Base-by-base conservation (phyloP, 352 stramenopile genomes). In the Pythium grandisporangium region DNA sequence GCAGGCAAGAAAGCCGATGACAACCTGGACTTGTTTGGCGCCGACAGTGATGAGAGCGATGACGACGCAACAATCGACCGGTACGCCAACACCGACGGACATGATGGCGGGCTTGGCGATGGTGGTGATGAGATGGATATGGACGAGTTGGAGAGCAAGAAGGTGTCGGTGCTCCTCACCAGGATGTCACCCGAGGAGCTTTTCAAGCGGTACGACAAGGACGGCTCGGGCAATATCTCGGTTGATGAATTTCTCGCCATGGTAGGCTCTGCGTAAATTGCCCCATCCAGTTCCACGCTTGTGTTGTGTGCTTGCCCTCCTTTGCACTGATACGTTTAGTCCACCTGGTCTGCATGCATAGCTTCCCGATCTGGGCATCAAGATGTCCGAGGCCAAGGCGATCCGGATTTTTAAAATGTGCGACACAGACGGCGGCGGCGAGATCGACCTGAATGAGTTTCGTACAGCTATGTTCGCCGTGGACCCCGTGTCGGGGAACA, bases 361-460 rank as follows among this genome's bases (percentile, higher is more conserved):
- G 78, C 63, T 98, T 4, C 81, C 82, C 0, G 67, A 89, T 34
- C 47, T 97, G 6, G 81, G 79, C 6, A 84, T 97, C 37, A 78
- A 67, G 13, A 86, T 97, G 34, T 83, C 72, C 17, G 62, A 88
- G 22, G 78, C 88, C 21, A 97, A 97, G 52, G 74, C 82, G 2
- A 66, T 93, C 48, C 68, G 83, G 21, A 95, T 96, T 52, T 97
- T 97, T 48, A 68, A 77, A 17, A 80, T 80, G 51, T 96, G 89
- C 51, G 91, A 97, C 58, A 84, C 68, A 6, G 88, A 97, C 37
- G 67, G 78, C 20, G 81, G 68, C 29, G 88, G 86, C 1, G 84
- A 93, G 56, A 96, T 97, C 47, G 85, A 96, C 48, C 45, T 97
- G 44, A 82, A 93, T 2, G 88, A 97, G 59, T 97, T 97, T 61